Conservation (phyloP, 495 filamentous ascomycete genomes). For the Aspergillus sparsus region DNA sequence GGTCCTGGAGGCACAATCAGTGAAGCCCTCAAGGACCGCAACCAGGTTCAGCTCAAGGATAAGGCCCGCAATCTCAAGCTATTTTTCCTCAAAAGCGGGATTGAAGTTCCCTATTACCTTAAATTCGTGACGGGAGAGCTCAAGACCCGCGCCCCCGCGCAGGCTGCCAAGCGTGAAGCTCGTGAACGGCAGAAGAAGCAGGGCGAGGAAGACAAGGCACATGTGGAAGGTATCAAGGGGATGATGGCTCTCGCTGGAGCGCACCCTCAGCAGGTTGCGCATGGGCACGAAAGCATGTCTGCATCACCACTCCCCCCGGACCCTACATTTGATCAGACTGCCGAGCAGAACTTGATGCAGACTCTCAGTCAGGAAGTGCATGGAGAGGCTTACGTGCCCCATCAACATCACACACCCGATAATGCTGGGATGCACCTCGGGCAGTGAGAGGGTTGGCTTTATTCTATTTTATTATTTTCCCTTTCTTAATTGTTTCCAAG, state of each 20-base stretch:
- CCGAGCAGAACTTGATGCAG: constrained; percentile 53
- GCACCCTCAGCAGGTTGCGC: constrained; percentile 39
- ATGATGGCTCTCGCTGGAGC: constrained; percentile 63
- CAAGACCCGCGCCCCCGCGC: constrained; percentile 83
- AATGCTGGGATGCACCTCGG: constrained; percentile 40
- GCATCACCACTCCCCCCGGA: constrained; percentile 48
- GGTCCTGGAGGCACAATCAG: constrained; percentile 80
- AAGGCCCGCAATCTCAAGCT: constrained; percentile 94
- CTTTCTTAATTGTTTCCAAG: background rate
- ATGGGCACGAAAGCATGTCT: constrained; percentile 47
- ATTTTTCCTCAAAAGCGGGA: constrained; percentile 91
- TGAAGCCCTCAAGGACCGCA: constrained; percentile 85
- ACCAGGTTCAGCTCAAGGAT: constrained; percentile 94
- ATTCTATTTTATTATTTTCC: too few relatives aligned
- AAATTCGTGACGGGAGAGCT: constrained; percentile 91
- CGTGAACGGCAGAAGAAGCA: constrained; percentile 68
- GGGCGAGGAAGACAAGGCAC: constrained; percentile 69
- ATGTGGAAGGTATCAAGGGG: constrained; percentile 69
- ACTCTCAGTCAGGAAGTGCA: constrained; percentile 52
- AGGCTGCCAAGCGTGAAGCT: constrained; percentile 79
- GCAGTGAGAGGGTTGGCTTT: constrained; percentile 26
- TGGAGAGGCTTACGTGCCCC: constrained; percentile 43
- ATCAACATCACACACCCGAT: constrained; percentile 35
- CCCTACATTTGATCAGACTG: constrained; percentile 47
- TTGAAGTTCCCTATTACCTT: constrained; percentile 89